Evolutionary conservation across 768 basidiomycete species (phyloP).

Genomic region (Rhodotorula taiwanensis): DNA sequence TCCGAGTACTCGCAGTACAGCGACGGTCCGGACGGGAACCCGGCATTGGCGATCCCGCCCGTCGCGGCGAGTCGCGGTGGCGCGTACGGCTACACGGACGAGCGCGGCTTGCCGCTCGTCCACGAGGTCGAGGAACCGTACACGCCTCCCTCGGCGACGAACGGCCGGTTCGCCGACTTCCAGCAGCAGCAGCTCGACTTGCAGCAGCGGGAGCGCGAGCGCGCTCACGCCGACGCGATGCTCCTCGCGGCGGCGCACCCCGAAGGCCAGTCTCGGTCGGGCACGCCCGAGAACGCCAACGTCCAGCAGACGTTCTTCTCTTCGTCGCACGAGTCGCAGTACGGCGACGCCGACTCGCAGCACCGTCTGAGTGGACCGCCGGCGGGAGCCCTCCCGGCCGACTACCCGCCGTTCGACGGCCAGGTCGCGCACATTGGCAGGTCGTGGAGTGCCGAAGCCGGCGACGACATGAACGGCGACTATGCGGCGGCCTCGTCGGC

Average conservation of each 20-base stretch:
- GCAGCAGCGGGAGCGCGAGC: too few species aligned
- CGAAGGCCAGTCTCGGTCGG: conserved; percentile 16
- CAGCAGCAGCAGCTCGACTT: background rate
- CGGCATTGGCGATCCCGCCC: background rate
- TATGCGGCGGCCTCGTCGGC: background rate
- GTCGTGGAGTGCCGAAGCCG: background rate
- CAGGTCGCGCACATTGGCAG: too few species aligned
- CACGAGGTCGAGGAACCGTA: background rate
- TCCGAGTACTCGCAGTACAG: conserved; percentile 25
- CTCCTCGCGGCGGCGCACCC: background rate
- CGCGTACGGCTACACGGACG: conserved; percentile 12
- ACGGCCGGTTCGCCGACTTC: background rate
- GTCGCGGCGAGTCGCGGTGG: conserved; percentile 2
- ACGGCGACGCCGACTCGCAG: background rate
- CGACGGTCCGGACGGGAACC: background rate
- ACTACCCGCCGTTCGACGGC: background rate
- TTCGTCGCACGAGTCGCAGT: background rate
- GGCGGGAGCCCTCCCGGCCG: background rate
- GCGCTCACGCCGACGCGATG: too few species aligned
- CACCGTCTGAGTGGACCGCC: background rate
- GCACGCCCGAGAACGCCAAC: conserved; percentile 38
- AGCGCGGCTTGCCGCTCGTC: background rate
- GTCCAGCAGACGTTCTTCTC: conserved; percentile 39
- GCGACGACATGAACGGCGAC: background rate
- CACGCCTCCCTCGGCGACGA: background rate